phyloP scores from a whole-genome alignment of 2,329 filamentous ascomycete genomes.

The Cadophora gregata region DNA sequence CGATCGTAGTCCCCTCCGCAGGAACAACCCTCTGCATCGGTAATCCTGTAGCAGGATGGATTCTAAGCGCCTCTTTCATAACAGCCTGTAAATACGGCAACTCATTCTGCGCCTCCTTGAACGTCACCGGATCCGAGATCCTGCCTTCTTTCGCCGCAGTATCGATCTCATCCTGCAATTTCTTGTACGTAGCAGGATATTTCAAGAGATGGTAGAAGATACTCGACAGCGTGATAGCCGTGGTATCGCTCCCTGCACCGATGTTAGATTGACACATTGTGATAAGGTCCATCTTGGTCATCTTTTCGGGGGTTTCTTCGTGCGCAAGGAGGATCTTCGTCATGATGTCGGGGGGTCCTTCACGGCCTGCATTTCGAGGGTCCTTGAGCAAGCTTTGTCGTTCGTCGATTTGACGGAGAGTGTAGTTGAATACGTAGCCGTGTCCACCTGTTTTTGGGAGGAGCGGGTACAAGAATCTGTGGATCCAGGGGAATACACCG shows the following conservation, averaged over 20 bases:
- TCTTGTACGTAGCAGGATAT: constrained; percentile 36
- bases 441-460: constrained; percentile 34
- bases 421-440: constrained; percentile 32
- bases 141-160: constrained; percentile 25
- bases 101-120: constrained; percentile 47
- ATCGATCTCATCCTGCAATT: constrained; percentile 46
- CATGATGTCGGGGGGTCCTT: constrained; percentile 47
- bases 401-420: constrained; percentile 31
- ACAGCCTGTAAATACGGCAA: constrained; percentile 56
- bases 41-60: constrained; percentile 56
- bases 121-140: constrained; percentile 45
- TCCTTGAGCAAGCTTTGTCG: constrained; percentile 30
- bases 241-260: constrained; percentile 52
- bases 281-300: constrained; percentile 44
- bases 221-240: constrained; percentile 53
- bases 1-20: constrained; percentile 50
- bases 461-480: constrained; percentile 45
- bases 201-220: constrained; percentile 53
- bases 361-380: constrained; percentile 19
- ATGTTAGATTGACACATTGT: constrained; percentile 37
- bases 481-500: constrained; percentile 51
- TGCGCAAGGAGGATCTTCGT: constrained; percentile 51
- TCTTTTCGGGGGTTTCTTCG: constrained; percentile 43
- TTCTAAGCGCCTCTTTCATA: constrained; percentile 57
- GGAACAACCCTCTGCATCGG: constrained; percentile 57